Conservation (phyloP, 805 yeast species). For the Saturnispora silvae region DNA sequence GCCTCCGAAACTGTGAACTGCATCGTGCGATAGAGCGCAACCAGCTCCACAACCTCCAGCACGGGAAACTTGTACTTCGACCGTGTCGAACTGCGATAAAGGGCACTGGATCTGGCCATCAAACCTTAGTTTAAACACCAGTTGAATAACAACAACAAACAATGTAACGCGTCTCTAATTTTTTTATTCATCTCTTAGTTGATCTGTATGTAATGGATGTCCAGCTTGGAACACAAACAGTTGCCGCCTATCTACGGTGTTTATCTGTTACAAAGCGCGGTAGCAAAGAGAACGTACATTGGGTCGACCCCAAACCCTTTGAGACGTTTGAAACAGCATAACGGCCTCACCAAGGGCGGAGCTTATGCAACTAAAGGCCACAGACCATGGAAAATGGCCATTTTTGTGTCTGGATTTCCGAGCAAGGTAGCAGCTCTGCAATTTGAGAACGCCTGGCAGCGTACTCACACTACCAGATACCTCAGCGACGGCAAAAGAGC, state of each 20-base stretch:
- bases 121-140: not conserved
- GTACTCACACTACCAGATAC: slow-evolving; percentile 54
- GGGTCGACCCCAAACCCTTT: slow-evolving; percentile 78
- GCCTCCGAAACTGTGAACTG: slow-evolving; percentile 23
- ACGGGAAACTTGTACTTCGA: slow-evolving; percentile 27
- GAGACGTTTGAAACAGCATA: slow-evolving; percentile 63
- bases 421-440: slow-evolving; percentile 59
- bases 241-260: slow-evolving; percentile 52
- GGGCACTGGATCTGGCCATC: slow-evolving; percentile 30
- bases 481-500: slow-evolving; percentile 26
- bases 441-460: slow-evolving; percentile 84
- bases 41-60: slow-evolving; percentile 22
- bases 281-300: slow-evolving; percentile 51
- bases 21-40: slow-evolving; percentile 20
- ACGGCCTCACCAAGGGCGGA: slow-evolving; percentile 58
- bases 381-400: slow-evolving; percentile 67
- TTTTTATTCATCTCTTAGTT: not conserved
- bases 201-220: not conserved
- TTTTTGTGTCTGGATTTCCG: slow-evolving; percentile 63
- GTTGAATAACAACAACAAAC: not conserved
- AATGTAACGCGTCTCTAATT: not conserved
- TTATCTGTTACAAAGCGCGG: slow-evolving; percentile 52
- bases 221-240: not conserved
- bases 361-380: slow-evolving; percentile 58
- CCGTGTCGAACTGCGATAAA: slow-evolving; percentile 22